phyloP scores from a whole-genome alignment of 345 rosid species.

The Dipteronia sinensis region DNA sequence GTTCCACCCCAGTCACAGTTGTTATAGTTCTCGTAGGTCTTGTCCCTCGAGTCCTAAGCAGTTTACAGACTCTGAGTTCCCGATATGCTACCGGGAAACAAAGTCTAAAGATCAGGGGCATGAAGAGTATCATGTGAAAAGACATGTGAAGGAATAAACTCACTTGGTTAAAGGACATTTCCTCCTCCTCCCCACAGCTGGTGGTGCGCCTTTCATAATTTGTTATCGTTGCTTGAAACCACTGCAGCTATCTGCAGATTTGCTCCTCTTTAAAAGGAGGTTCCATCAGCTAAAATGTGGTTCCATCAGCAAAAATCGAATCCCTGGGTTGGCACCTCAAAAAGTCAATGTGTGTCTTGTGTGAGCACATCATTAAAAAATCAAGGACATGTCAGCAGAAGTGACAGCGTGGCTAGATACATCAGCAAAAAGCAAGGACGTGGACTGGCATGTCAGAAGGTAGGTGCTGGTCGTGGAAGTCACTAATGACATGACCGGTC shows the following conservation, averaged over 20 bases:
- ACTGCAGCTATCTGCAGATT: constrained; percentile 86
- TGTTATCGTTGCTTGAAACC: constrained; percentile 62
- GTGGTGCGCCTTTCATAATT: constrained; percentile 77
- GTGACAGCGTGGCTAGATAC: too few relatives aligned
- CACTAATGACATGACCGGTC: too few relatives aligned
- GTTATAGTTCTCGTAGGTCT: too few relatives aligned
- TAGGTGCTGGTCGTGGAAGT: too few relatives aligned
- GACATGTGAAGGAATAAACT: constrained; percentile 44
- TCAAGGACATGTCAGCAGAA: too few relatives aligned
- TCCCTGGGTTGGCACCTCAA: too few relatives aligned
- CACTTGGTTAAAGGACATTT: constrained; percentile 56
- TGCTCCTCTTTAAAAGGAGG: constrained; percentile 60
- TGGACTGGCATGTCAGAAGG: too few relatives aligned
- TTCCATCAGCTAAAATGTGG: constrained; percentile 77
- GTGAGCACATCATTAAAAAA: too few relatives aligned
- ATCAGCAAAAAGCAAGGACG: too few relatives aligned
- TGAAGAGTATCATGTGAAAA: constrained; percentile 41
- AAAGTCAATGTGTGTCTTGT: too few relatives aligned
- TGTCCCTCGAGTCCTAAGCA: too few relatives aligned
- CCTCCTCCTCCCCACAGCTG: constrained; percentile 72
- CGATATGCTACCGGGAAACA: constrained; percentile 36
- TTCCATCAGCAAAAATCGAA: not conserved
- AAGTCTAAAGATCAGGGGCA: constrained; percentile 54
- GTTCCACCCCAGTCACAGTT: too few relatives aligned
- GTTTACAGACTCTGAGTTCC: constrained; percentile 40